phyloP scores from a whole-genome alignment of 192 early-diverging fungal species.

The Phlyctochytrium bullatum region DNA sequence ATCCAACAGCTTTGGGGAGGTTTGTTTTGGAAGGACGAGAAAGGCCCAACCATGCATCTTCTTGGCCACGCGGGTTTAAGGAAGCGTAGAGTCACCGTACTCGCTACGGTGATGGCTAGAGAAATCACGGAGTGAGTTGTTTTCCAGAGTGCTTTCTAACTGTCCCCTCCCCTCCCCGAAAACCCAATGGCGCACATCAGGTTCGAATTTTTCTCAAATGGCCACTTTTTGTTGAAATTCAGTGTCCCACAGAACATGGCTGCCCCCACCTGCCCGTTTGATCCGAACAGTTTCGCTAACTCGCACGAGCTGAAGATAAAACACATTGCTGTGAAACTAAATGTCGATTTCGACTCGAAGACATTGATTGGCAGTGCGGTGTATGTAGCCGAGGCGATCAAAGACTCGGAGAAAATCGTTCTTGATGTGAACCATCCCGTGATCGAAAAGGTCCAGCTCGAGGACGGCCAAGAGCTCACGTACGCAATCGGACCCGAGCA shows the following conservation, averaged over 20 bases:
- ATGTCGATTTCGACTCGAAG: constrained; percentile 73
- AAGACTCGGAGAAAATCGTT: constrained; percentile 53
- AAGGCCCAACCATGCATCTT: too few species aligned
- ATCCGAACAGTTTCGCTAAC: constrained; percentile 86
- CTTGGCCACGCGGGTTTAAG: too few species aligned
- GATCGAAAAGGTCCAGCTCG: constrained; percentile 5
- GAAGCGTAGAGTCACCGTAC: too few species aligned
- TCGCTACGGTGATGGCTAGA: too few species aligned
- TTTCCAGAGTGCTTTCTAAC: too few species aligned
- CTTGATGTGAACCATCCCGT: constrained; percentile 35
- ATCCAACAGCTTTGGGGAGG: too few species aligned
- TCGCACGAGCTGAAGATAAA: constrained; percentile 66
- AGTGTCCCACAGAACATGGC: not conserved
- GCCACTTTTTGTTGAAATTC: not conserved
- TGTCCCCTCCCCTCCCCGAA: too few species aligned
- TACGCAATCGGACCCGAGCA: constrained; percentile 10
- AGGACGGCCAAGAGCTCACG: not conserved
- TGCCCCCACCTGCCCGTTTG: too few species aligned
- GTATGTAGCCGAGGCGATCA: constrained; percentile 57
- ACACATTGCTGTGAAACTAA: constrained; percentile 74
- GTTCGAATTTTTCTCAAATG: too few species aligned
- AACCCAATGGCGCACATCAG: too few species aligned
- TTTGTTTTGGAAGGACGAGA: too few species aligned
- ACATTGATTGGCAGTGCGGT: constrained; percentile 64
- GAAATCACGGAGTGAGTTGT: too few species aligned